Conservation (phyloP, 73 alveolate genomes). For the Paramecium tetraurelia region DNA sequence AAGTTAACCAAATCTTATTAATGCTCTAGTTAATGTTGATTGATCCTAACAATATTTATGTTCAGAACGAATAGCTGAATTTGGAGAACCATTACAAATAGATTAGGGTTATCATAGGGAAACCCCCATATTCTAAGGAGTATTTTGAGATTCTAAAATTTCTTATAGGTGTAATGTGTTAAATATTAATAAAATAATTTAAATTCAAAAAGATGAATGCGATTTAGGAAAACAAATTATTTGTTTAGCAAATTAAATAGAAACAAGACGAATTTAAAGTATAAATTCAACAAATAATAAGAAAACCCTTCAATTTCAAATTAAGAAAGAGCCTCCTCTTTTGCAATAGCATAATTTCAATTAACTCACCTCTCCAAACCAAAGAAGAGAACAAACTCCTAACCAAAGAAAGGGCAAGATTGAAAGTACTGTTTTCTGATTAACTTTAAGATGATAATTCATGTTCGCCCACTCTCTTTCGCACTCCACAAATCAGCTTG, state of each 20-base stretch:
- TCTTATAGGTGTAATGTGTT: background rate
- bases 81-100: no score
- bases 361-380: constrained; percentile 6
- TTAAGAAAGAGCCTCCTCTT: background rate
- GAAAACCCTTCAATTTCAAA: background rate
- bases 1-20: background rate
- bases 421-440: background rate
- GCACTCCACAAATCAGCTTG: constrained; percentile 31
- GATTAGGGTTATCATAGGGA: no score
- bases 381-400: constrained; percentile 35
- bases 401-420: constrained; percentile 5
- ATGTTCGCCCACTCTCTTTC: constrained; percentile 28
- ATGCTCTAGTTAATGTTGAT: no score
- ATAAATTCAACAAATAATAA: background rate
- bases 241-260: constrained; percentile 6
- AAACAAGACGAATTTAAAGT: constrained; percentile 30
- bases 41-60: no score
- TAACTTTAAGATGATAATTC: background rate
- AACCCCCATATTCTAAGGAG: no score
- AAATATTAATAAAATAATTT: background rate
- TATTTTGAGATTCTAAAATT: background rate
- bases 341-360: background rate
- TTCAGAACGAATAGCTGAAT: no score
- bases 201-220: background rate
- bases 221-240: background rate